Evolutionary conservation across 805 yeast species (phyloP), one percentile per base, ranked within the genome.

Genomic region (Candida vaughaniae): DNA sequence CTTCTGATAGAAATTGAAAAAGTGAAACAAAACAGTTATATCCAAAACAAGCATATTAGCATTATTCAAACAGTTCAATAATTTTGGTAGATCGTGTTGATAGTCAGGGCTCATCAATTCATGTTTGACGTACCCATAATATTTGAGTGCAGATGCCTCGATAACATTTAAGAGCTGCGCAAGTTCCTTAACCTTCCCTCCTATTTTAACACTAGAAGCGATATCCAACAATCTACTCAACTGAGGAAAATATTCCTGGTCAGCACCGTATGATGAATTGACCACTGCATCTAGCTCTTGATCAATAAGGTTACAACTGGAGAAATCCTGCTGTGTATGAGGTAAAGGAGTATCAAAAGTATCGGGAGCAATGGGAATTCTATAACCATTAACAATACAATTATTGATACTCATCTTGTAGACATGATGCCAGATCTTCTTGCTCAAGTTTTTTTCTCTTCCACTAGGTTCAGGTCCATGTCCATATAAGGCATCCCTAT

Each of bases 1-100:
- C 5, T 37, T 30, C 43, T 70, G 75, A 38, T 70, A 73, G 42
- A 66, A 64, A 12, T 62, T 43, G 33, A 58, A 62, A 3, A 75
- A 37, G 31, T 62, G 64, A 25, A 51, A 58, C 36, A 58, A 53
- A 15, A 63, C 35, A 0, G 61, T 52, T 11, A 55, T 12, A 19
- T 25, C 18, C 7, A 29, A 17, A 10, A 17, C 25, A 12, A 35
- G 10, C 10, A 22, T 17, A 5, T 10, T 12, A 5, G 16, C 7
- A 16, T 36, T 16, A 4, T 6, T 25, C 29, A 20, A 7, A 10
- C 9, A 7, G 9, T 20, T 20, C 10, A 6, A 10, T 7, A 20
- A 7, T 20, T 10, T 20, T 7, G 10, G 6, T 20, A 20, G 23
- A 7, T 20, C 23, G 10, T 20, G 23, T 7, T 6, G 6, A 7